phyloP scores from a whole-genome alignment of 106 monocot genomes.

The Apostasia shenzhenica region DNA sequence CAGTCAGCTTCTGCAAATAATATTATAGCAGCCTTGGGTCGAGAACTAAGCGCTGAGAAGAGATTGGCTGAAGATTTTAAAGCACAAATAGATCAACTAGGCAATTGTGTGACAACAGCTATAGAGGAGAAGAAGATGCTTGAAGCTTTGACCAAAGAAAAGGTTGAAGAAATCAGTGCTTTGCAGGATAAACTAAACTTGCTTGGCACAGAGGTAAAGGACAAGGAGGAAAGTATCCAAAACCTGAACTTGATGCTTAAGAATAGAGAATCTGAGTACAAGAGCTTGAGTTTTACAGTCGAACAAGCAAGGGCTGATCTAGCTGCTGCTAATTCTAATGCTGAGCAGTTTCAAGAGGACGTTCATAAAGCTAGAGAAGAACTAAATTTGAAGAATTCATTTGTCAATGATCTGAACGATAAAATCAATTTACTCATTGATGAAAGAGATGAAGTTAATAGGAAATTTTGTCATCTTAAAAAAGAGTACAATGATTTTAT shows the following conservation, averaged over 20 bases:
- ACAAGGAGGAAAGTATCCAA: conserved; percentile 52
- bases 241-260: conserved; percentile 35
- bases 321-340: conserved; percentile 32
- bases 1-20: conserved; percentile 57
- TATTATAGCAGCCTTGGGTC: conserved; percentile 32
- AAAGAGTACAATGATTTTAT: conserved; percentile 53
- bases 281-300: conserved; percentile 30
- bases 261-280: conserved; percentile 45
- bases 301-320: conserved; percentile 45
- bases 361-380: conserved; percentile 32
- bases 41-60: conserved; percentile 53
- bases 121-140: conserved; percentile 45
- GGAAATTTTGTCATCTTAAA: conserved; percentile 37
- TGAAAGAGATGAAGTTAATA: conserved; percentile 37
- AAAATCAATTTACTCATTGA: conserved; percentile 31
- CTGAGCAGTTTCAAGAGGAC: conserved; percentile 45
- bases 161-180: conserved; percentile 28
- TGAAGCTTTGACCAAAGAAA: conserved; percentile 50
- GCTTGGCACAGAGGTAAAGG: conserved; percentile 49
- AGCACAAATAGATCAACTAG: conserved; percentile 35
- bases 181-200: conserved; percentile 50
- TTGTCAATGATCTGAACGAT: conserved; percentile 30
- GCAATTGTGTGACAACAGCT: conserved; percentile 26
- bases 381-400: conserved; percentile 28
- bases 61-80: conserved; percentile 37